Base-by-base conservation (phyloP, 805 yeast genomes). In the Starmera caribaea region DNA sequence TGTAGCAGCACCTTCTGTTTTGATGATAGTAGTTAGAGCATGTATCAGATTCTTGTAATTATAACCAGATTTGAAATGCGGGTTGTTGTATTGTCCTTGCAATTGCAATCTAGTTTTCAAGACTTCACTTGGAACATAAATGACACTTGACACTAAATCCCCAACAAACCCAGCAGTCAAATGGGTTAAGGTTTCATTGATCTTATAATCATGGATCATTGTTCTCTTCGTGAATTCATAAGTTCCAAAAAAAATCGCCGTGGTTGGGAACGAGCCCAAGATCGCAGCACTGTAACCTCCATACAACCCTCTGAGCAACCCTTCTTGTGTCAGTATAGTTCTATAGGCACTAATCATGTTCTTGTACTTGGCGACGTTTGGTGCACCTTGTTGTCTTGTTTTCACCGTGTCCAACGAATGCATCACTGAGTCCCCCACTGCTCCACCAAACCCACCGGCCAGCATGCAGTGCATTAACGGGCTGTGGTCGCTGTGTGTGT, bases 301-400 rank as follows among this genome's bases (percentile, higher is more conserved):
- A 55, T 92, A 92, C 5, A 92, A 63, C 1, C 98, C 98, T 42
- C 81, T 71, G 37, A 73, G 58, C 8, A 92, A 47, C 0, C 98
- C 98, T 66, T 92, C 98, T 51, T 90, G 85, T 33, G 69, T 56
- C 37, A 82, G 61, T n/a, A 92, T 82, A 0, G 90, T 80, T 24
- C 61, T 45, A 51, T 83, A 87, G 0, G 97, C 95, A 10, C 76
- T 72, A 8, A 81, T 51, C 80, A 88, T 87, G 50, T 73, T 79
- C 43, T 65, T 71, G 59, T 90, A 90, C 58, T 85, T 82, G 7
- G 65, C 46, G 16, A 71, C 71, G 46, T 69, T 66, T 16, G 84
- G 79, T 4, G 95, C 84, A n/a, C 96, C 97, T 57, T 92, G 99
- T 58, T 92, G 98, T 45, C 98, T 70, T 2, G 98, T 92, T 58